phyloP scores from a whole-genome alignment of 208 protist species.

The Acanthamoeba triangularis region DNA sequence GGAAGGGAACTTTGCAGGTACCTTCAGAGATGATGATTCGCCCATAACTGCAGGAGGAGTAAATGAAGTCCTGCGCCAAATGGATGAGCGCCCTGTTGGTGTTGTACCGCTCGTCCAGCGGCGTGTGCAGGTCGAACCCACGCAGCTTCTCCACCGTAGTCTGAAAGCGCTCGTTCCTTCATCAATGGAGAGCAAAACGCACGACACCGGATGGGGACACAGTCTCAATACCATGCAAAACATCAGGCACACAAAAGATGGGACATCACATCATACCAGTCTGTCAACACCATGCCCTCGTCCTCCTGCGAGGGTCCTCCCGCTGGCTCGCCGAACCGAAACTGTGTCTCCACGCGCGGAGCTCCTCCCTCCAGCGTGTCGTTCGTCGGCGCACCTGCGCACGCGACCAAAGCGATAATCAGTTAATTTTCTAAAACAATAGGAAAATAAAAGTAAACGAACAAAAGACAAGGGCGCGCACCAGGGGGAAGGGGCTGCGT shows the following conservation, averaged over 20 bases:
- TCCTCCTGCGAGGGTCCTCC: neutral
- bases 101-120: constrained; percentile 55
- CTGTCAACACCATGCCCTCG: constrained; percentile 33
- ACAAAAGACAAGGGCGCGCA: neutral
- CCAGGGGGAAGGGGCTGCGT: neutral
- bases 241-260: neutral
- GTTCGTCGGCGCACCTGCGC: neutral
- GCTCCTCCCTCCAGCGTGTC: neutral
- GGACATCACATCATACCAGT: neutral
- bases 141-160: constrained; percentile 56
- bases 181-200: neutral
- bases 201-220: neutral
- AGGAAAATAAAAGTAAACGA: neutral
- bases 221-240: neutral
- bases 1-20: too few species aligned
- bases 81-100: constrained; percentile 73
- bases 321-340: neutral
- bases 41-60: constrained; percentile 60
- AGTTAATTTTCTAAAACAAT: too few species aligned
- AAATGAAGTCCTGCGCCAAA: constrained; percentile 75
- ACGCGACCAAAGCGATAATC: neutral
- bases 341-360: neutral
- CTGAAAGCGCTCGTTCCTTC: constrained; percentile 72
- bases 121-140: constrained; percentile 60
- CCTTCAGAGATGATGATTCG: constrained; percentile 36